Base-by-base conservation (phyloP, 148 eudicot species). In the Vaccinium macrocarpon region DNA sequence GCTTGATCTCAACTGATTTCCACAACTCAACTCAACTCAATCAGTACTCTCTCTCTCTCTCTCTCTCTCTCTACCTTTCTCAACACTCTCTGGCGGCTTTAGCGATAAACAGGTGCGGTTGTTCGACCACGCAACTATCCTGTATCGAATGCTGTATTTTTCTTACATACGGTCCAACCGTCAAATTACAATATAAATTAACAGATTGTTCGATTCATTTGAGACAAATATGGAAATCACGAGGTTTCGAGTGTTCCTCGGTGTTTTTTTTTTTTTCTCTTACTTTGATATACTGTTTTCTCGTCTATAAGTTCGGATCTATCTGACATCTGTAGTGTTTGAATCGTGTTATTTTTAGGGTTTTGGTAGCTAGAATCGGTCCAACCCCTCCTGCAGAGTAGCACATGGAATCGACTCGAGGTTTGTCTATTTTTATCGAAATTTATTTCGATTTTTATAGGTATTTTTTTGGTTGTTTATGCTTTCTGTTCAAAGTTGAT, bases 281-380 rank as follows among this genome's bases (percentile, higher is more conserved):
- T 85, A 80, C 84, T 83, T 18, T n/a, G 46, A 48, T 52, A 42
- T 80, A 55, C 84, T 87, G 68, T 14, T 27, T 85, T 62, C 76
- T 57, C 42, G 85, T 88, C 90, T 80, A 18, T 85, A 79, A 83
- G 84, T 86, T 50, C 89, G 94, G 93, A 93, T 93, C 97, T 91
- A 76, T 88, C 66, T 78, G 82, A 84, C 89, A 80, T 78, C 49
- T 87, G 79, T 74, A 61, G 71, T 78, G 88, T 64, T 76, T 29
- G 76, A 80, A 74, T 14, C 21, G 42, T 82, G 68, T 25, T 71
- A 27, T 82, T 87, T 78, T 76, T 74, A 86, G 78, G 87, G 82
- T 82, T 88, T 61, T 8, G 72, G 78, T 23, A 68, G 85, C 42
- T 48, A 64, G 82, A 80, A 25, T 50, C 68, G 81, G 76, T 85